Percentiles rank a stretch among this genome's conserved stretches.
Conservation (phyloP, 2,329 filamentous ascomycete genomes). For the Venturia asperata region DNA sequence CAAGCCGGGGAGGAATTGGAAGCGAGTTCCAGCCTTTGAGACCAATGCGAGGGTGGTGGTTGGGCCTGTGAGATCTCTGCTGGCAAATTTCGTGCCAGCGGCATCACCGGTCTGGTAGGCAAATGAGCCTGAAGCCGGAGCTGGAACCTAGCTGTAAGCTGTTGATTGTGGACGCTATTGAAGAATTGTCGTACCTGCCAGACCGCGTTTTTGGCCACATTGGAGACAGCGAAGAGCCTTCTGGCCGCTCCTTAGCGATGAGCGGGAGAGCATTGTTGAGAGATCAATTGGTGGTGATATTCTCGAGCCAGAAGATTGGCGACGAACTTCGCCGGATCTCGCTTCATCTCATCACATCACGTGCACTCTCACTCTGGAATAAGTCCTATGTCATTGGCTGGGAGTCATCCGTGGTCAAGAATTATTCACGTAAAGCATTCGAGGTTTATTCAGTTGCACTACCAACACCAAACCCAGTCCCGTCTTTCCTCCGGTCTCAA, state of each 20-base stretch:
- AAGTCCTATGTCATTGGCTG: neutral
- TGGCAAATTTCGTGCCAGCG: conserved; percentile 84
- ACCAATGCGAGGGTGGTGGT: conserved; percentile 88
- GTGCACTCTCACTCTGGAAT: neutral
- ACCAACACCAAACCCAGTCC: neutral
- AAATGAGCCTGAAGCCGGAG: conserved; percentile 66
- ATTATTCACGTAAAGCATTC: neutral
- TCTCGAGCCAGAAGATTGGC: neutral
- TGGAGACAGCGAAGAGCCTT: conserved; percentile 19
- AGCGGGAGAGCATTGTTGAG: conserved; percentile 16
- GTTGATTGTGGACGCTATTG: neutral
- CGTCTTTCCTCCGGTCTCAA: neutral
- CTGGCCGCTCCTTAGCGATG: conserved; percentile 17
- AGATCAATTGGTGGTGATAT: conserved; percentile 17
- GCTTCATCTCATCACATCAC: neutral
- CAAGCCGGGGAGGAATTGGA: conserved; percentile 82
- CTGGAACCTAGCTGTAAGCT: conserved; percentile 31
- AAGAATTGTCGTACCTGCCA: conserved; percentile 15
- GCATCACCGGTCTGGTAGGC: conserved; percentile 82
- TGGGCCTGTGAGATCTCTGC: conserved; percentile 79
- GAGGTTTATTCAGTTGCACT: neutral
- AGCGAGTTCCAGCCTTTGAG: conserved; percentile 89
- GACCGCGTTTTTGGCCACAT: conserved; percentile 17
- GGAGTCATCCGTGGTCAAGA: neutral
- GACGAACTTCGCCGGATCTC: neutral